These are phyloP conservation scores for Rubus parviflorus DNA, from an alignment of 306 rosid genomes.

Conservation along the genomic window DNA sequence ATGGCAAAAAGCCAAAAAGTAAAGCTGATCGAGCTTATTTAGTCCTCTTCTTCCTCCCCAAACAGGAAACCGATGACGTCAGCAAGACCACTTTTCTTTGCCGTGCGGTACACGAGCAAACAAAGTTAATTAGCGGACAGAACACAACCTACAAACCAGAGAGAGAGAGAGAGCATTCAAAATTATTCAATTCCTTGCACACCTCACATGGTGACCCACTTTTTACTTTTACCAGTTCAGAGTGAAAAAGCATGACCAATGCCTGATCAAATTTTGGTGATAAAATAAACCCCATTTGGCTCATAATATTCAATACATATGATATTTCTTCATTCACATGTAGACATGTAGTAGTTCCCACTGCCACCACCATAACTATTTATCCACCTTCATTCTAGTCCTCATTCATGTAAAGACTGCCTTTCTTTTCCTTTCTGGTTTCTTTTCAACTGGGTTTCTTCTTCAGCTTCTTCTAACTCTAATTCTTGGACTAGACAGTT, in stretches of 20 bases:
- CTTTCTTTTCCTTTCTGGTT: background rate
- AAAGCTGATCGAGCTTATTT: background rate
- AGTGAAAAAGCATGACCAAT: background rate
- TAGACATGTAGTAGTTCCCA: constrained; percentile 25
- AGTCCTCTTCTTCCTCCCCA: background rate
- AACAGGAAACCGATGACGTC: constrained; percentile 23
- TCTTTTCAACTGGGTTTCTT: background rate
- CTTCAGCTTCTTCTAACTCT: background rate
- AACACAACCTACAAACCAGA: background rate
- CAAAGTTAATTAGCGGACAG: background rate
- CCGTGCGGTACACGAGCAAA: constrained; percentile 29
- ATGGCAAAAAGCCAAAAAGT: background rate
- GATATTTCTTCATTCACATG: constrained; percentile 3
- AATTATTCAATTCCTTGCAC: background rate
- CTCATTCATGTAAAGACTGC: constrained; percentile 7
- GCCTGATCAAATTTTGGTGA: background rate
- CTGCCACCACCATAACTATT: constrained; percentile 21
- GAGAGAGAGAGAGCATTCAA: background rate
- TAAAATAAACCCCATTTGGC: constrained; percentile 15
- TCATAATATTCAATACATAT: background rate
- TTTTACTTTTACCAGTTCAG: background rate
- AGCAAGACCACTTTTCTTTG: background rate
- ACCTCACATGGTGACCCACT: background rate
- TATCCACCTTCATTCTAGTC: constrained; percentile 12
- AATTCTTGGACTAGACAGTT: background rate